Evolutionary conservation across 768 basidiomycete genomes (phyloP), one percentile per base, ranked within the genome.

Genomic region (Lentinula aciculospora): DNA sequence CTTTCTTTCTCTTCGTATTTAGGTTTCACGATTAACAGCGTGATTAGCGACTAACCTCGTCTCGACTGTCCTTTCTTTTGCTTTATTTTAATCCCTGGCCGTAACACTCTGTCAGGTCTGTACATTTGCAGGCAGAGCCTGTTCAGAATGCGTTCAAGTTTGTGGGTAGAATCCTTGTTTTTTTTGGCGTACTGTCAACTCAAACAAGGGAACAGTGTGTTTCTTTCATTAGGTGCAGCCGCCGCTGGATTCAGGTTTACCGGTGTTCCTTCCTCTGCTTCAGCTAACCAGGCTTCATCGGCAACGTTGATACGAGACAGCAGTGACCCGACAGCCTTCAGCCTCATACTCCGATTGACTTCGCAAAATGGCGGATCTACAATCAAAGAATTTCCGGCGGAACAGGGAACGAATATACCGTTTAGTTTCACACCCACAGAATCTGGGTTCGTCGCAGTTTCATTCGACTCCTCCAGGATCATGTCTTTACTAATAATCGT

Each of bases 301-400:
- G 54, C 54, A 23, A 56, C 54, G 12, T 56, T 42, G 40, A 34
- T 56, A 31, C 54, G 39, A 9, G 31, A 31, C 19, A 56, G 28
- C 31, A 36, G 54, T 19, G 54, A 56, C 19, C n/a, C 42, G 23
- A 56, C 54, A 40, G n/a, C 42, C n/a, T 56, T 56, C n/a, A 46
- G 40, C 19, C 44, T 56, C 13, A 23, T 56, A 1, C 54, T 56
- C 19, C 25, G 54, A 19, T 31, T 56, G 29, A 40, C 5, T 4
- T 25, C 39, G 15, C 39, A 42, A 23, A 32, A 56, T 17, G 54
- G 54, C 3, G 54, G 39, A 21, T 13, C 15, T 19, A 42, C 40
- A 4, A 42, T 56, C 9, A 10, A 44, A 23, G 29, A 15, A n/a
- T 42, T 56, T 42, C n/a, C 21, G 40, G 29, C 44, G 37, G 28